Base-by-base conservation (phyloP, 495 filamentous ascomycete species). In the Neurospora sp. region DNA sequence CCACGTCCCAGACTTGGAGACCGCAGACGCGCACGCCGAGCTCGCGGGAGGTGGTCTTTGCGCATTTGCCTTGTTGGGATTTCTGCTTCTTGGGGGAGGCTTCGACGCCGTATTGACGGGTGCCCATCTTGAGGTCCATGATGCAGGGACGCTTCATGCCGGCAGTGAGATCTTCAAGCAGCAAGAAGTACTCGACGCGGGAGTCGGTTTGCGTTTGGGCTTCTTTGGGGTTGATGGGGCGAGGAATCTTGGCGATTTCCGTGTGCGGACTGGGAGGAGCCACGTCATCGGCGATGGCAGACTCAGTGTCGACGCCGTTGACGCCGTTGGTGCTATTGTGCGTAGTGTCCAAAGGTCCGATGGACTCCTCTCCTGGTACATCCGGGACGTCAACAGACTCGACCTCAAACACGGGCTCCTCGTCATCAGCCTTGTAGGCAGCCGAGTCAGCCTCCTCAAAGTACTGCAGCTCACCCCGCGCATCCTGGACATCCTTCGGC, bases 101-200 rank as follows among this genome's bases (percentile, higher is more conserved):
- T 73, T 98, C 94, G n/a, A 98, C 88, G 16, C 96, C 96, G 81
- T 98, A 98, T 79, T 99, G 96, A 4, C 96, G 90, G n/a, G 96
- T 99, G 12, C 96, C 96, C 96, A 99, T 99, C 81, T 99, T 99
- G 73, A 99, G 85, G 81, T 99, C 96, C 76, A 99, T 90, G 48
- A 98, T 96, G 82, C 96, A 98, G 14, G 96, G 96, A 40, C 91
- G 91, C 78, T 92, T 93, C 95, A 99, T 98, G 41, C 96, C 96
- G 7, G 96, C 93, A 3, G 96, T 99, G 39, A 99, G 88, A 79
- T 99, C 96, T 82, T 99, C 96, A n/a, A 99, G 84, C 0, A 99
- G 86, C 9, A 99, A 85, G 81, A 99, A 99, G 76, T 94, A 95
- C 78, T 97, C 92, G 35, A 96, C 92, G 18, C 95, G 87, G 18